These are phyloP conservation scores for Haplosporangium sp. DNA, from an alignment of 371 early-diverging fungal genomes.

Conservation along the genomic window DNA sequence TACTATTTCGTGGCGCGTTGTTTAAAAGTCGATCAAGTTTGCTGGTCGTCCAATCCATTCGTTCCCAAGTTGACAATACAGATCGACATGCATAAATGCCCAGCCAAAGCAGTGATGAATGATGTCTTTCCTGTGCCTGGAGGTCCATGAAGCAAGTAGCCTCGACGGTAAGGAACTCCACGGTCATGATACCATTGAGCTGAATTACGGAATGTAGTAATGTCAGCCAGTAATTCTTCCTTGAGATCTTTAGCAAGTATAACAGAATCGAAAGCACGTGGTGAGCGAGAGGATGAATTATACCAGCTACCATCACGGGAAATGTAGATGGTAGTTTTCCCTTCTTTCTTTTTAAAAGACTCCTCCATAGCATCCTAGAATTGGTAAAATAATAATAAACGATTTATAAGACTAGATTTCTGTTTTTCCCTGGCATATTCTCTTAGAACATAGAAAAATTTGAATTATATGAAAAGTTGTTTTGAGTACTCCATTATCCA, in stretches of 20 bases:
- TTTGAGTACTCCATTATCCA: no score
- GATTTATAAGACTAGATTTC: no score
- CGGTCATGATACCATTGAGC: constrained; percentile 55
- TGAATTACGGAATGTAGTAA: constrained; percentile 47
- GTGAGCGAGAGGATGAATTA: constrained; percentile 33
- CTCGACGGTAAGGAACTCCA: constrained; percentile 79
- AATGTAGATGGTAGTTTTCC: constrained; percentile 54
- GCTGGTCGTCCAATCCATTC: constrained; percentile 71
- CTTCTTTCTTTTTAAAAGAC: constrained; percentile 53
- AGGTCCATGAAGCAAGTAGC: constrained; percentile 81
- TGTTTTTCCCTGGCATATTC: no score
- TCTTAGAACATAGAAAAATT: no score
- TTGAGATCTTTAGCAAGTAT: constrained; percentile 54
- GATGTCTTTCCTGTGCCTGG: constrained; percentile 93
- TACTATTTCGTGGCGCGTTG: constrained; percentile 78
- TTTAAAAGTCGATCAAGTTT: constrained; percentile 72
- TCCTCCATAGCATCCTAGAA: constrained; percentile 51
- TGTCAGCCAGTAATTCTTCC: constrained; percentile 46
- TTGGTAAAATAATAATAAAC: neutral
- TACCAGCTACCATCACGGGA: constrained; percentile 51
- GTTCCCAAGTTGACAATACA: constrained; percentile 81
- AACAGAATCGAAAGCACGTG: constrained; percentile 55
- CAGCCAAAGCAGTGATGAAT: constrained; percentile 85
- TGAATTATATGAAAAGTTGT: no score
- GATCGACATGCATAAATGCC: constrained; percentile 73